Evolutionary conservation across 306 rosid species (phyloP), one percentile per base, ranked within the genome.

Genomic region (Canavalia ensiformis): DNA sequence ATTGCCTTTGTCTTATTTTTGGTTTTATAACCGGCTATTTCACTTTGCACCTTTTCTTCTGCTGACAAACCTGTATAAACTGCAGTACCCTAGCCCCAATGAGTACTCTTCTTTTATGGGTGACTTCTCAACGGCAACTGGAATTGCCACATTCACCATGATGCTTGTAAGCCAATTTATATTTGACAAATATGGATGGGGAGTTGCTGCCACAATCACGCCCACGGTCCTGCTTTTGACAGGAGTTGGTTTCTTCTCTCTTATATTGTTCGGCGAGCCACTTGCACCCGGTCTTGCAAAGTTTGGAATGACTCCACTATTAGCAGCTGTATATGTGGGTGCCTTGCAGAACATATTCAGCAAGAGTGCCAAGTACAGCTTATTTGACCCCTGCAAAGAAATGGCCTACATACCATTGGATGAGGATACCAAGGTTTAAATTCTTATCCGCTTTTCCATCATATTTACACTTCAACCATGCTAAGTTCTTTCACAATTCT

Each of bases 401-500:
- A 96, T 96, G 99, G 99, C 99, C 47, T 96, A 96, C 82, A 96
- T 96, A 69, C 99, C 99, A 37, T 84, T 96, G 82, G 99, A 96
- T 7, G 99, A 96, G 85, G 98, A 94, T 88, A 91, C 98, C 50
- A 94, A 94, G 98, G 98, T 94, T 82, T 70, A 90, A 1, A 64
- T 80, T 47, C 65, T 75, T 75, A 10, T 35, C 71, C 68, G 30
- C 57, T 75, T 34, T 55, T 70, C 49, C 63, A 28, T 60, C 33
- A 39, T 78, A 7, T 74, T 30, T 54, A 6, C 75, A n/a, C 49
- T 7, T 7, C 1, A 46, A 5, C 3, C 6, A 1, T 7, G 10
- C 50, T 18, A 18, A 18, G 25, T 18, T 18, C 25, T 18, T 18
- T 18, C 25, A 18, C 25, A 18, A 18, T 18, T 18, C 25, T 18